phyloP scores from a whole-genome alignment of 2,329 filamentous ascomycete genomes.

The Aspergillaceae sp. region DNA sequence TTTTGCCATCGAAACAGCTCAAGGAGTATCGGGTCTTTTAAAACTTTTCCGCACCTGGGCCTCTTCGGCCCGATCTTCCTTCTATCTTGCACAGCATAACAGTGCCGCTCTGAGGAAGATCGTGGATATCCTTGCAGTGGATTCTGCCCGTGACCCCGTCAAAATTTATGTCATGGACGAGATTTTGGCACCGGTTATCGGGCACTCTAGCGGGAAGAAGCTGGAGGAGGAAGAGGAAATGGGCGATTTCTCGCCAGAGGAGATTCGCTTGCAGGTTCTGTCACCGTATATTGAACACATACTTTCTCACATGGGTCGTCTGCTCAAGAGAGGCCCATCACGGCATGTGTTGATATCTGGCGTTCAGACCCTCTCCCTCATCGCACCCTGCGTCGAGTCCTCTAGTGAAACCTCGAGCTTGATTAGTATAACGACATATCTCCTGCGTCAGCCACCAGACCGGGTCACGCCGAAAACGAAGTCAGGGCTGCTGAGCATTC shows the following conservation, averaged over 20 bases:
- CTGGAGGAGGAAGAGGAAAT: conserved; percentile 43
- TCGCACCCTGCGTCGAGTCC: conserved; percentile 61
- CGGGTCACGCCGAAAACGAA: conserved; percentile 78
- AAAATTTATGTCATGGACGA: conserved; percentile 68
- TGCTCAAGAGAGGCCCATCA: conserved; percentile 52
- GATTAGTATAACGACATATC: conserved; percentile 68
- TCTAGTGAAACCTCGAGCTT: conserved; percentile 61
- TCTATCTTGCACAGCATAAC: conserved; percentile 61
- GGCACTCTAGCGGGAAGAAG: conserved; percentile 47
- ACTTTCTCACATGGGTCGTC: conserved; percentile 44
- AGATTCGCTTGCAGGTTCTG: conserved; percentile 30
- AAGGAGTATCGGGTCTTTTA: conserved; percentile 76
- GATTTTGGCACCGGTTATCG: conserved; percentile 63
- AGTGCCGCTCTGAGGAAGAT: conserved; percentile 56
- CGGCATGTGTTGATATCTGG: conserved; percentile 71
- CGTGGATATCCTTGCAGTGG: conserved; percentile 61
- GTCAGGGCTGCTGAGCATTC: conserved; percentile 65
- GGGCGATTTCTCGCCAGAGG: conserved; percentile 31
- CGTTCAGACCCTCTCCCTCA: conserved; percentile 67
- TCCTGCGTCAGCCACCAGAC: conserved; percentile 76
- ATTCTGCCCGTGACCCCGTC: conserved; percentile 76
- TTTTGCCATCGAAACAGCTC: conserved; percentile 75
- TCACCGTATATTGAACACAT: conserved; percentile 57
- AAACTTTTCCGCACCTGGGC: conserved; percentile 78
- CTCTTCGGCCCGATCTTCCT: conserved; percentile 53